Evolutionary conservation across 1,284 basidiomycete species (phyloP), one percentile per base, ranked within the genome.

Genomic region (Cerrena zonata): DNA sequence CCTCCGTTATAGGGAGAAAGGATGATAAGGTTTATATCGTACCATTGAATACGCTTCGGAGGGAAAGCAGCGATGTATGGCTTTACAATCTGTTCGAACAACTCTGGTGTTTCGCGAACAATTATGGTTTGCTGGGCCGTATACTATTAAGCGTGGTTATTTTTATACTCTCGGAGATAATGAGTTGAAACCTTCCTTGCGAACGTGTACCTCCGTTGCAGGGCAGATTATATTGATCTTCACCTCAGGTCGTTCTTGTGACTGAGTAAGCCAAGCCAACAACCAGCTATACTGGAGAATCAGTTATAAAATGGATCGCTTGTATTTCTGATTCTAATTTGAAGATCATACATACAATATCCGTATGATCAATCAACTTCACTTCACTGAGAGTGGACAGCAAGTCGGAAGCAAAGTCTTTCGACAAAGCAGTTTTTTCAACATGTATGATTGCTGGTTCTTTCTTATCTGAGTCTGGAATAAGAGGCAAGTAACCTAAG

Each of bases 11-110:
- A 2, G 15, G 27, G 15, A 38, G 25, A 7, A 7, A 34, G 15
- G 30, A 11, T 23, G 5, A 30, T 34, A 19, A 34, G 10, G 1
- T 13, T 22, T 24, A 62, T 11, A 21, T 47, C 73, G 27, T 53
- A 90, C 94, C 95, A 99, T 70, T 87, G 78, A 0, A 89, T 88
- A 18, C 91, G 77, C 4, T 81, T 78, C 1, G 80, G 64, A 0
- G 90, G 88, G 53, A 95, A 84, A 1, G 78, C 74, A 2, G 74
- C 65, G 50, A 96, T 91, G 63, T 90, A 97, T 0, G 90, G 89
- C 59, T 76, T 75, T 3, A 92, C 89, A 48, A 92, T 75, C 2
- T 65, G 60, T 36, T 74, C 65, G 64, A 92, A 95, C 13, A 91
- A 55, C 26, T 77, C 77, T 0, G 90, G 88, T 0, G 91, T 94